Conservation (phyloP, 2,329 filamentous ascomycete species). For the Didymella glomerata region DNA sequence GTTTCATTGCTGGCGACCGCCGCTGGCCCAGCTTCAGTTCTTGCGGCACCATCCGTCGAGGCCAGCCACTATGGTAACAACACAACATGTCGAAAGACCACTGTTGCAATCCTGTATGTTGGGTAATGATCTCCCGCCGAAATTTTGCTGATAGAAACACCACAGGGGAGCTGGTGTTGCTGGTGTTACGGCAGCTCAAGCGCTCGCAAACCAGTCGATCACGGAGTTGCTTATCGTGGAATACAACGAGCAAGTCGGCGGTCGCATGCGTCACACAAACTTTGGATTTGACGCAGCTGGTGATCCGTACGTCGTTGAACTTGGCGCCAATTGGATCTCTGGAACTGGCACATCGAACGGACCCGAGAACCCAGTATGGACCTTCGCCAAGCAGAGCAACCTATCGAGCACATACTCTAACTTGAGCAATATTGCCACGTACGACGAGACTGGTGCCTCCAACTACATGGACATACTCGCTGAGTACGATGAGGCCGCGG, state of each 20-base stretch:
- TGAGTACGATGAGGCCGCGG: conserved; percentile 59
- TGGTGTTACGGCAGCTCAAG: conserved; percentile 71
- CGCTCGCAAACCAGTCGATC: conserved; percentile 67
- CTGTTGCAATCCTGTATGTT: conserved; percentile 45
- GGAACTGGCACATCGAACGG: conserved; percentile 51
- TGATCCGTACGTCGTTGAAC: conserved; percentile 61
- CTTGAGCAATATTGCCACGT: conserved; percentile 66
- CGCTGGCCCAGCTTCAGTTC: conserved; percentile 2
- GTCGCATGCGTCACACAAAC: conserved; percentile 65
- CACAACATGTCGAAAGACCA: conserved; percentile 45
- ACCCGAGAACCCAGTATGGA: conserved; percentile 70
- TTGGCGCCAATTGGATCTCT: conserved; percentile 73
- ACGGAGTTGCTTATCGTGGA: conserved; percentile 72
- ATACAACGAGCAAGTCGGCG: conserved; percentile 69
- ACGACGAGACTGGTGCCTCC: conserved; percentile 64
- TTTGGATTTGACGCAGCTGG: conserved; percentile 65
- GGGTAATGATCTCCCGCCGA: not conserved
- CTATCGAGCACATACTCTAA: conserved; percentile 66
- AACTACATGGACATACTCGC: conserved; percentile 63
- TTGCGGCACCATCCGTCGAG: conserved; percentile 29
- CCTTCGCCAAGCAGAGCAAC: conserved; percentile 65
- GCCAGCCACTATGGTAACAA: conserved; percentile 28
- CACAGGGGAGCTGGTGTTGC: conserved; percentile 65
- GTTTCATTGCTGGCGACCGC: conserved; percentile 1
- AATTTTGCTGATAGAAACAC: not conserved